These are phyloP conservation scores for Mortierella sp. DNA, from an alignment of 371 early-diverging fungal species.

Conservation along the genomic window DNA sequence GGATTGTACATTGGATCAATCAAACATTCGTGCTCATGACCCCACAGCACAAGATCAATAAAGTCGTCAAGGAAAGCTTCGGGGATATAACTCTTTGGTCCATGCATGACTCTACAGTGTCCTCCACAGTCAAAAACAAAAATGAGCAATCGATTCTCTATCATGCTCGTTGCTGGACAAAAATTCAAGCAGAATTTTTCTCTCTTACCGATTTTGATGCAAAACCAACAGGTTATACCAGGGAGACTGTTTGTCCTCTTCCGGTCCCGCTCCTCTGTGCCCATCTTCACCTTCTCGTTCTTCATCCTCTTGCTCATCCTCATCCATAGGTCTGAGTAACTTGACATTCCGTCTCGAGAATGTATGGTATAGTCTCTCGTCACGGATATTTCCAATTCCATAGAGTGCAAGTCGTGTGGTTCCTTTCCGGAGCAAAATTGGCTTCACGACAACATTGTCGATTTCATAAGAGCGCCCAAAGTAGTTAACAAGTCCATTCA, in stretches of 20 bases:
- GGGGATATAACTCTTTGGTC: conserved; percentile 90
- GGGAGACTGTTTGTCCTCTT: conserved; percentile 62
- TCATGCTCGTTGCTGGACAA: background rate
- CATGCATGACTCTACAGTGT: conserved; percentile 74
- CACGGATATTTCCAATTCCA: conserved; percentile 96
- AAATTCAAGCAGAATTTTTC: conserved; percentile 5
- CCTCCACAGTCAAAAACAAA: background rate
- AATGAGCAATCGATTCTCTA: background rate
- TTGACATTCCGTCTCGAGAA: conserved; percentile 83
- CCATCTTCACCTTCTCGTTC: conserved; percentile 59
- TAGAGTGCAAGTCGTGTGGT: conserved; percentile 85
- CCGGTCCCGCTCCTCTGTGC: conserved; percentile 89
- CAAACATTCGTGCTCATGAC: conserved; percentile 98
- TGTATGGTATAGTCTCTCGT: conserved; percentile 90
- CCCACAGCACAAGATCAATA: conserved; percentile 96
- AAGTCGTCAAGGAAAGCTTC: conserved; percentile 86
- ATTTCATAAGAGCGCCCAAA: conserved; percentile 87
- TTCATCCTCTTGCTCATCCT: conserved; percentile 56
- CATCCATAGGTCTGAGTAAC: conserved; percentile 75
- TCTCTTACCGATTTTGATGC: conserved; percentile 58
- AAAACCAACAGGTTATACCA: conserved; percentile 63
- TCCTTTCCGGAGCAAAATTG: conserved; percentile 90
- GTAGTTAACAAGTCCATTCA: conserved; percentile 93
- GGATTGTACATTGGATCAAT: conserved; percentile 80
- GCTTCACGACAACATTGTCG: conserved; percentile 82